phyloP scores from a whole-genome alignment of 2,329 filamentous ascomycete genomes.

The Aspergillus sp. region DNA sequence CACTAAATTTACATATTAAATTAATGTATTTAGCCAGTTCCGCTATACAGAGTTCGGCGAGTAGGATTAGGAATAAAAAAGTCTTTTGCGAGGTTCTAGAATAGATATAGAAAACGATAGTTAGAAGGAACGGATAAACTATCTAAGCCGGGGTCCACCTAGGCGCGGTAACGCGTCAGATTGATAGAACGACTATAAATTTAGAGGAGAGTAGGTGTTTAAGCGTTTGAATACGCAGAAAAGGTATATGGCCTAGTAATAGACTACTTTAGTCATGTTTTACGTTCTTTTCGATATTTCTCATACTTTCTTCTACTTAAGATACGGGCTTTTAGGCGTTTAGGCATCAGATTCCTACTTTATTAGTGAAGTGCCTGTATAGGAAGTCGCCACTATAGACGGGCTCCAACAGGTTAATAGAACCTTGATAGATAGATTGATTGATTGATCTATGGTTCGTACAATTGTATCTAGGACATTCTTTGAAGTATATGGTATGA shows the following conservation, averaged over 20 bases:
- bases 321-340: not conserved
- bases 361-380: not conserved
- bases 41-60: not conserved
- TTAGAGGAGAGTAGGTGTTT: not conserved
- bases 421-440: not conserved
- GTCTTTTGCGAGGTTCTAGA: not conserved
- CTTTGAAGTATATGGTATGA: not conserved
- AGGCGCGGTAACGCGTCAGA: not conserved
- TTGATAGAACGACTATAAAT: not conserved
- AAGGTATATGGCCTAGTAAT: not conserved
- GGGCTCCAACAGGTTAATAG: not conserved
- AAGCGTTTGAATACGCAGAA: not conserved
- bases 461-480: not conserved
- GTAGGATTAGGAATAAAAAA: not conserved
- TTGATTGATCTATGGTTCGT: not conserved
- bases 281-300: not conserved
- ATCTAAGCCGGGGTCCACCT: not conserved
- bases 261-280: not conserved
- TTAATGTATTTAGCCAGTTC: not conserved
- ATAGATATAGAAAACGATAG: not conserved
- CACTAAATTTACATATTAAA: not conserved
- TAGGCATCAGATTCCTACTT: not conserved
- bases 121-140: not conserved
- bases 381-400: not conserved
- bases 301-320: not conserved